Evolutionary conservation across 495 filamentous ascomycete species (phyloP), one percentile per base, ranked within the genome.

Genomic region (Penicillium robsamsonii): DNA sequence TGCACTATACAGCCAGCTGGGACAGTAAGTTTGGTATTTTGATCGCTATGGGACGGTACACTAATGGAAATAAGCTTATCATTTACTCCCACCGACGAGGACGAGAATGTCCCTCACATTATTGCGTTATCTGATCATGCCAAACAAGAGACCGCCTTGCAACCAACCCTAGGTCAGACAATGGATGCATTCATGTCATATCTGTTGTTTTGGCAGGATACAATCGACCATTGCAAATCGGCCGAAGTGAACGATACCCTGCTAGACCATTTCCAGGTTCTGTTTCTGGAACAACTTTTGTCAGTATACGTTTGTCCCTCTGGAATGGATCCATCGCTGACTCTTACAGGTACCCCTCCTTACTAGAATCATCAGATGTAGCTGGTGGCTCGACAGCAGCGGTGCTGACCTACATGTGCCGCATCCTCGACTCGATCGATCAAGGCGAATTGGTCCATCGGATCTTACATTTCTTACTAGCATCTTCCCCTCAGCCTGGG

Each of bases 311-410:
- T n/a, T 27, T 2, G 2, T 12, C 15, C 9, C 5, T 38, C 29
- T 30, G 30, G 20, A 4, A 43, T 49, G 22, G 49, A 47, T 55
- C 67, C 52, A 61, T 66, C 52, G 58, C 37, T 53, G 27, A 66
- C 20, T 40, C 37, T 20, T 7, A 27, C 56, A 96, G 91, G 76
- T 97, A 97, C 64, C 94, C 94, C 29, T 97, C 95, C 8, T 74
- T 99, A 20, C 78, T 99, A 10, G 91, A 99, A 70, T 97, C 95
- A 5, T 97, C 94, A 0, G 94, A 99, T 75, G 84, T 91, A 30
- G 91, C 97, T 72, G 95, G 94, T 31, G 95, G 95, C 35, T 97
- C 95, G 2, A 94, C 93, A 5, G 92, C 97, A 6, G 93, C 94
- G 3, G 95, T 97, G 20, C 74, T 99, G 53, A 97, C 92, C 2